A percentile compares a stretch with the other conserved stretches of the same genome.
Evolutionary conservation across 1,284 basidiomycete genomes (phyloP).

Genomic region (Cutaneotrichosporon sp.): DNA sequence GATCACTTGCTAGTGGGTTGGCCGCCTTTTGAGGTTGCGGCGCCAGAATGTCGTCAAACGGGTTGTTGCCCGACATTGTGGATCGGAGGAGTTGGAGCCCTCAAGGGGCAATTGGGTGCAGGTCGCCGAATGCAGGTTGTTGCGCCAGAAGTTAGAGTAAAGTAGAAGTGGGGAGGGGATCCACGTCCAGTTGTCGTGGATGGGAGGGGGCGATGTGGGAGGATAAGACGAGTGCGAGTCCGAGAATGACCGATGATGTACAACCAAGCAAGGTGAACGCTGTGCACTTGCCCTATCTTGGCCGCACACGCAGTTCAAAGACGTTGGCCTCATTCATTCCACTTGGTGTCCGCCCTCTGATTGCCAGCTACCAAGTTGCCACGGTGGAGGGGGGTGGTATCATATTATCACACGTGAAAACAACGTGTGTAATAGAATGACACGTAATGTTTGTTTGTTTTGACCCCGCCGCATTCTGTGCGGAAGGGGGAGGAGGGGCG

Average conservation of each 20-base stretch:
- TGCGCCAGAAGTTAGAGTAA: not conserved
- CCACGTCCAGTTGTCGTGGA: not conserved
- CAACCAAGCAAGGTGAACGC: not conserved
- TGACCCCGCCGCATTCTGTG: not conserved
- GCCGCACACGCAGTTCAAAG: not conserved
- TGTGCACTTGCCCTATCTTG: not conserved
- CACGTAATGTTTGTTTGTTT: constrained; percentile 14
- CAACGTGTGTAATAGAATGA: not conserved
- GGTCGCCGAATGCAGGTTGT: not conserved
- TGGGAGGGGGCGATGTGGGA: not conserved
- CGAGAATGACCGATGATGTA: constrained; percentile 1
- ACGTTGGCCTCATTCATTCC: not conserved
- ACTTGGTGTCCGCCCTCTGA: not conserved
- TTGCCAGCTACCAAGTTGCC: not conserved
- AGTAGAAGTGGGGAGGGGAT: not conserved
- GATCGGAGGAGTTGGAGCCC: constrained; percentile 4
- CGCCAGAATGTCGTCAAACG: constrained; percentile 50
- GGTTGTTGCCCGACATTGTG: constrained; percentile 36
- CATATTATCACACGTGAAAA: not conserved
- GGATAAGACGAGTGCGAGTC: not conserved
- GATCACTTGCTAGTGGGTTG: constrained; percentile 31
- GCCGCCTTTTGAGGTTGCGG: constrained; percentile 36
- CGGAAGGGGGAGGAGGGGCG: not conserved
- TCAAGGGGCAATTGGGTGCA: constrained; percentile 3
- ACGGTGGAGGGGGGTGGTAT: not conserved